A percentile compares a stretch with the other conserved stretches of the same genome.
These are phyloP conservation scores for Poa annua DNA, from an alignment of 176 grass and related monocot genomes.

Conservation along the genomic window DNA sequence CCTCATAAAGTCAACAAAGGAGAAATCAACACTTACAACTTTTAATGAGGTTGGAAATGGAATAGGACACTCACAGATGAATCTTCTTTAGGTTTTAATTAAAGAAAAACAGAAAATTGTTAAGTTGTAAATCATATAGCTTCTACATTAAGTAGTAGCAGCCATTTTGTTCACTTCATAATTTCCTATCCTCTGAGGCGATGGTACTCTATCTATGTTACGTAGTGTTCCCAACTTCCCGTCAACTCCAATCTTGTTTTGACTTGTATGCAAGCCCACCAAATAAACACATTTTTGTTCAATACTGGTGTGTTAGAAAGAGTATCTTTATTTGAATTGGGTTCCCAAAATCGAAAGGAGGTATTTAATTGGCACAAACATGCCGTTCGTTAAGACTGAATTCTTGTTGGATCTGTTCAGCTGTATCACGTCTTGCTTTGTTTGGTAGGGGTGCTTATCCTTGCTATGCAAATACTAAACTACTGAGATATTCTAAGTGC, in stretches of 20 bases:
- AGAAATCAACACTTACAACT: not conserved
- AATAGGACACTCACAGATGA: not conserved
- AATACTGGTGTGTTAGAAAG: not conserved
- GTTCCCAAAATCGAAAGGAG: not conserved
- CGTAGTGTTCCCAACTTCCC: not conserved
- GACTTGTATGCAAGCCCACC: slow-evolving; percentile 22
- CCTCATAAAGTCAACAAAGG: slow-evolving; percentile 12
- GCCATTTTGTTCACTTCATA: slow-evolving; percentile 10
- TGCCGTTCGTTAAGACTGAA: not conserved
- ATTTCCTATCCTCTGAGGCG: not conserved
- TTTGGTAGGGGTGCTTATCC: not conserved
- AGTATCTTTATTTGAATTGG: not conserved
- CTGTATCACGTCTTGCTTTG: slow-evolving; percentile 25
- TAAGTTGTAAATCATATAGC: slow-evolving; percentile 5
- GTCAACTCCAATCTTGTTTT: slow-evolving; percentile 15
- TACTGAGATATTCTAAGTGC: not conserved
- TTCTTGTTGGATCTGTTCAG: not conserved
- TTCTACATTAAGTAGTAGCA: not conserved
- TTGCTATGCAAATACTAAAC: slow-evolving; percentile 28
- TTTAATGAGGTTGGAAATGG: slow-evolving; percentile 14
- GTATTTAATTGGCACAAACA: not conserved
- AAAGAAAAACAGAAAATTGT: not conserved
- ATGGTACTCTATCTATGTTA: not conserved
- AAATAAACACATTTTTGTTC: not conserved
- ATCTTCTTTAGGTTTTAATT: not conserved